Evolutionary conservation across 345 rosid species (phyloP).

Genomic region (Passiflora organensis): DNA sequence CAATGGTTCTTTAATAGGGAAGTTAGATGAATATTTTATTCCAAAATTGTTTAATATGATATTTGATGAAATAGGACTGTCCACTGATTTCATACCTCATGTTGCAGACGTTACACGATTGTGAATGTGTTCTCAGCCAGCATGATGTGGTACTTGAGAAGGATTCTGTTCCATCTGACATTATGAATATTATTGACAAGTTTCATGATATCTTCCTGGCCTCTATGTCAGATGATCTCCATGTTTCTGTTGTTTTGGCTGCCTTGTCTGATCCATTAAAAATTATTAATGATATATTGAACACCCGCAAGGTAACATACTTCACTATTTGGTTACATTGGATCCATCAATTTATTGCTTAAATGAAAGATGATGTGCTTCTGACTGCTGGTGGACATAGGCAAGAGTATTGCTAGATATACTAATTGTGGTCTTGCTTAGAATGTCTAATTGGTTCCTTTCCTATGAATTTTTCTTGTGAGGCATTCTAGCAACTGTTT

Average conservation of each 20-base stretch:
- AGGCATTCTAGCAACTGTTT: background rate
- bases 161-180: slow-evolving; percentile 47
- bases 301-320: slow-evolving; percentile 65
- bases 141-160: slow-evolving; percentile 26
- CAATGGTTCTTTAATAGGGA: background rate
- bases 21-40: background rate
- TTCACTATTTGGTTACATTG: slow-evolving; percentile 5
- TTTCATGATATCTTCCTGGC: slow-evolving; percentile 50
- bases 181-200: slow-evolving; percentile 33
- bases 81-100: slow-evolving; percentile 12
- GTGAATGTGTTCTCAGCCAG: slow-evolving; percentile 52
- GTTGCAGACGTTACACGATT: slow-evolving; percentile 74
- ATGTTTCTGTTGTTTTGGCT: slow-evolving; percentile 69
- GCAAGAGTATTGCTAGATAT: too few relatives aligned
- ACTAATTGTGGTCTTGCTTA: too few relatives aligned
- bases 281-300: slow-evolving; percentile 71
- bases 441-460: too few relatives aligned
- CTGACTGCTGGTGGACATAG: too few relatives aligned
- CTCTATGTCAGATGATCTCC: slow-evolving; percentile 96
- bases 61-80: background rate
- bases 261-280: slow-evolving; percentile 85
- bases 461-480: too few relatives aligned
- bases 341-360: too few relatives aligned
- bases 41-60: background rate
- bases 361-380: too few relatives aligned